phyloP scores from a whole-genome alignment of 371 early-diverging fungal genomes.

The Parasitella parasitica region DNA sequence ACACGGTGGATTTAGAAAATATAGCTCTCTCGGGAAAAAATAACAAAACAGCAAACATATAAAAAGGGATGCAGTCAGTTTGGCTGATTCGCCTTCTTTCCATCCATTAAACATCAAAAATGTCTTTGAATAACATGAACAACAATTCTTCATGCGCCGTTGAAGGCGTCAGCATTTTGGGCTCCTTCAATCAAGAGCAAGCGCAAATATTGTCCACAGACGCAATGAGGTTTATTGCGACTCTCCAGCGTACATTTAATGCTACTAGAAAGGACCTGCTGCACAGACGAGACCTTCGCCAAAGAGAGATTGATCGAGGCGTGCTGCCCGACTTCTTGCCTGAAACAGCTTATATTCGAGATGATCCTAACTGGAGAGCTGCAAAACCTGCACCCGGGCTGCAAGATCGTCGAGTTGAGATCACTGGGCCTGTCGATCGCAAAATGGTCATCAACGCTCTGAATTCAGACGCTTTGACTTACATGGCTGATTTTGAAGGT shows the following conservation, averaged over 20 bases:
- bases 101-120: neutral
- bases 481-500: constrained; percentile 98
- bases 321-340: constrained; percentile 88
- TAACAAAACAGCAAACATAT: neutral
- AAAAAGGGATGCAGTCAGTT: neutral
- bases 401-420: constrained; percentile 92
- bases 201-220: constrained; percentile 74
- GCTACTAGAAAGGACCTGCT: constrained; percentile 79
- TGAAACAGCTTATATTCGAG: constrained; percentile 87
- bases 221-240: constrained; percentile 82
- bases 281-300: constrained; percentile 69
- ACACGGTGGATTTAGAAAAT: neutral
- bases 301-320: constrained; percentile 79
- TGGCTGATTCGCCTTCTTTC: neutral
- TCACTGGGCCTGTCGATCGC: constrained; percentile 96
- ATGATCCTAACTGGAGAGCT: constrained; percentile 86
- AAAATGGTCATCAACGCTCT: constrained; percentile 98
- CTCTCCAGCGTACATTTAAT: constrained; percentile 87
- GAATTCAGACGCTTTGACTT: constrained; percentile 90
- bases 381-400: constrained; percentile 92
- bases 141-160: constrained; percentile 1
- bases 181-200: constrained; percentile 32
- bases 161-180: constrained; percentile 30
- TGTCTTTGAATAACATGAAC: neutral
- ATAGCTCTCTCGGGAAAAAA: neutral